Evolutionary conservation across 495 filamentous ascomycete genomes (phyloP).

Genomic region (Aspergillus avenaceus): DNA sequence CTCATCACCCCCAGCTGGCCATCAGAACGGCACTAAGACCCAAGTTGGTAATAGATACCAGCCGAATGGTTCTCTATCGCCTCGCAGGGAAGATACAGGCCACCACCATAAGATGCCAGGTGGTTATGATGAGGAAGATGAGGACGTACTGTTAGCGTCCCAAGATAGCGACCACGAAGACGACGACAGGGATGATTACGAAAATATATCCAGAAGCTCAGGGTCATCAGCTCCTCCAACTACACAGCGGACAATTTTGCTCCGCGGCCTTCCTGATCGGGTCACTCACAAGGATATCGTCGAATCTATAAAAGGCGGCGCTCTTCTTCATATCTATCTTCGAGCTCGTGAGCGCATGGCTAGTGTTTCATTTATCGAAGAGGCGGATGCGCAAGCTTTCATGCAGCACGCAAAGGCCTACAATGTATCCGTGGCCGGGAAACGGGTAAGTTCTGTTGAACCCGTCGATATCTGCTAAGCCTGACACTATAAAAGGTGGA

Average conservation of each 20-base stretch:
- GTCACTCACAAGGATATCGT: slow-evolving; percentile 64
- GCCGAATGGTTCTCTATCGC: neutral
- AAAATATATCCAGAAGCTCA: slow-evolving; percentile 26
- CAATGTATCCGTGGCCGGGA: slow-evolving; percentile 66
- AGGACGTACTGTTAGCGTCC: slow-evolving; percentile 27
- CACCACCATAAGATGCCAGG: neutral
- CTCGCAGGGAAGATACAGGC: neutral
- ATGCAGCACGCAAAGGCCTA: slow-evolving; percentile 58
- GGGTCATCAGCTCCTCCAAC: slow-evolving; percentile 9
- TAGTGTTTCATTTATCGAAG: slow-evolving; percentile 67
- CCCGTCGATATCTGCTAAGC: neutral
- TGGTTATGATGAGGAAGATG: slow-evolving; percentile 19
- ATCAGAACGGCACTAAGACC: neutral
- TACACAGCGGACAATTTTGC: slow-evolving; percentile 56
- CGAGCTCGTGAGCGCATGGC: slow-evolving; percentile 58
- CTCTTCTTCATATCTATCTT: slow-evolving; percentile 65
- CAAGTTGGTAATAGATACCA: neutral
- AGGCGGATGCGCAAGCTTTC: slow-evolving; percentile 59
- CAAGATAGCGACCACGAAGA: slow-evolving; percentile 23
- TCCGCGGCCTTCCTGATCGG: slow-evolving; percentile 60
- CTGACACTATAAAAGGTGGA: slow-evolving; percentile 49
- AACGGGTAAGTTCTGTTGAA: slow-evolving; percentile 61
- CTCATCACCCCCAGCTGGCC: slow-evolving; percentile 12
- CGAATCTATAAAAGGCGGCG: slow-evolving; percentile 62
- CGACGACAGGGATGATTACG: slow-evolving; percentile 37